phyloP scores from a whole-genome alignment of 164 flowering plant genomes.

The Dillenia suffruticosa region DNA sequence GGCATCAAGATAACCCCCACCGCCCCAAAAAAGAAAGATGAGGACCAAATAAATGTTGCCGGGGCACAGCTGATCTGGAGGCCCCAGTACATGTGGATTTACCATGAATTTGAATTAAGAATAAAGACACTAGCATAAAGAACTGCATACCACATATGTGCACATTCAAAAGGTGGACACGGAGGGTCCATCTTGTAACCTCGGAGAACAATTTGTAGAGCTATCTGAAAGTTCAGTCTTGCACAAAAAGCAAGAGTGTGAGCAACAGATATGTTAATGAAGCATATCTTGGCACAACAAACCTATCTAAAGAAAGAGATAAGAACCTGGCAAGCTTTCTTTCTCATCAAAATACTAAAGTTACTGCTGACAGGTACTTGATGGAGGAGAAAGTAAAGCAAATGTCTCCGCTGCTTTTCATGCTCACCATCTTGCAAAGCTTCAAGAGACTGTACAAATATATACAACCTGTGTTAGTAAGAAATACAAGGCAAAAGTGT shows the following conservation, averaged over 20 bases:
- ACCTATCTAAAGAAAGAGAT: slow-evolving; percentile 7
- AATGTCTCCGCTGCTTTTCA: slow-evolving; percentile 86
- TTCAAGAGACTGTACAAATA: slow-evolving; percentile 77
- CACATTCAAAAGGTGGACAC: slow-evolving; percentile 93
- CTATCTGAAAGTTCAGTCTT: slow-evolving; percentile 63
- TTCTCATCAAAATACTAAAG: slow-evolving; percentile 75
- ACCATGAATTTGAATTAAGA: neutral
- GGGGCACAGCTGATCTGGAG: no score
- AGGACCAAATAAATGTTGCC: no score
- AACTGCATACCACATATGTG: slow-evolving; percentile 83
- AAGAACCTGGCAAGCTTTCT: slow-evolving; percentile 84
- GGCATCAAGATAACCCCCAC: no score
- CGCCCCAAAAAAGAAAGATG: no score
- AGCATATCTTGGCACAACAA: neutral
- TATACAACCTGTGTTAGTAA: slow-evolving; percentile 9
- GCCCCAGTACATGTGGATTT: no score
- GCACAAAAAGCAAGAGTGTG: slow-evolving; percentile 24
- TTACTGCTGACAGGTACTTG: slow-evolving; percentile 92
- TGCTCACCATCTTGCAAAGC: slow-evolving; percentile 95
- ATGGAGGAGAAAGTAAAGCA: slow-evolving; percentile 86
- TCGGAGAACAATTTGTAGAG: slow-evolving; percentile 72
- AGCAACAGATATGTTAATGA: neutral
- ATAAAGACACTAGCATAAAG: neutral
- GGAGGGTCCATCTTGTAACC: slow-evolving; percentile 95
- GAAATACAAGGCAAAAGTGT: neutral